phyloP scores from a whole-genome alignment of 2,329 filamentous ascomycete genomes.

The Bertia moriformis region DNA sequence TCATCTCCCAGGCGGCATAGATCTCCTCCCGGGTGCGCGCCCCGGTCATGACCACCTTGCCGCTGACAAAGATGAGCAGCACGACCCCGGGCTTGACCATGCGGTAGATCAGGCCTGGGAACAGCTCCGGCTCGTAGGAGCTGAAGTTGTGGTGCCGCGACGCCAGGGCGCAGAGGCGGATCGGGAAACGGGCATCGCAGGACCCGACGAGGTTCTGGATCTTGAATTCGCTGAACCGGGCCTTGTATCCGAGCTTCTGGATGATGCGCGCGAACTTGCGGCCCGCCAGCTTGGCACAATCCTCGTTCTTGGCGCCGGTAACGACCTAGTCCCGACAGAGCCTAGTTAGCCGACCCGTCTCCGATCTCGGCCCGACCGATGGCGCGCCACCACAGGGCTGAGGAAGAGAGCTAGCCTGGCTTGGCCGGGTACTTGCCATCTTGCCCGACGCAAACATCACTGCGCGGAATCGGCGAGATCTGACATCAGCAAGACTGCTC shows the following conservation, averaged over 20 bases:
- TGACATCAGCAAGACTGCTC: too few species aligned
- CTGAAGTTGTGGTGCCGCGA: constrained; percentile 98
- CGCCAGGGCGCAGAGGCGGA: constrained; percentile 86
- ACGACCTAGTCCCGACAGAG: too few species aligned
- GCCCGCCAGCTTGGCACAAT: constrained; percentile 90
- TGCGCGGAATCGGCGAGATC: too few species aligned
- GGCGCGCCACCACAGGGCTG: too few species aligned
- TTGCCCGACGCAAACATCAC: constrained; percentile 97
- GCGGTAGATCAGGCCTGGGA: constrained; percentile 97
- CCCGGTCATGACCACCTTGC: constrained; percentile 94
- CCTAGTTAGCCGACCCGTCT: too few species aligned
- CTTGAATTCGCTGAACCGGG: constrained; percentile 99
- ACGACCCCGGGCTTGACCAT: constrained; percentile 99
- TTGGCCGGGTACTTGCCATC: too few species aligned
- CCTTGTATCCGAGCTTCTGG: constrained; percentile 98
- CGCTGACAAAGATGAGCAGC: constrained; percentile 90
- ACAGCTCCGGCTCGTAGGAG: constrained; percentile 95
- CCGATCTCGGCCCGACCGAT: too few species aligned
- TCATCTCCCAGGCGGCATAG: constrained; percentile 90
- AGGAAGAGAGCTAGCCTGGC: too few species aligned
- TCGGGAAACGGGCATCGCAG: constrained; percentile 98
- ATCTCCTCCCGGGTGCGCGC: constrained; percentile 98
- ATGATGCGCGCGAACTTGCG: constrained; percentile 98
- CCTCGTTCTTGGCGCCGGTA: constrained; percentile 95
- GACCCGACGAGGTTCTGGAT: constrained; percentile 99